Conservation (phyloP, 495 filamentous ascomycete genomes). For the Filosporella fistucella region DNA sequence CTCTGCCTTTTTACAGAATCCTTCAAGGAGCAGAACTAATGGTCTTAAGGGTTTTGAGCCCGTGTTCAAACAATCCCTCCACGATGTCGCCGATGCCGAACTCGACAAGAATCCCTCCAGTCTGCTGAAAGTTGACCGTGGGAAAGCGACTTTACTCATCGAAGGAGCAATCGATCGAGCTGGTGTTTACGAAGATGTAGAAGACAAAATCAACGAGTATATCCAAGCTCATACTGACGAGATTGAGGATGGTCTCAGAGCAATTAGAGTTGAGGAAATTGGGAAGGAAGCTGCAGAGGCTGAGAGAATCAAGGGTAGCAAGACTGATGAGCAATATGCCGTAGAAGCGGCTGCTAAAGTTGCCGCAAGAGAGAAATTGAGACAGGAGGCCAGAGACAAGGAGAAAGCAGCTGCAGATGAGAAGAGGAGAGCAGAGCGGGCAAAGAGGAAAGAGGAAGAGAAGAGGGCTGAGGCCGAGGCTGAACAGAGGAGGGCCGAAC, state of each 20-base stretch:
- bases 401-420: constrained; percentile 62
- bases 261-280: constrained; percentile 66
- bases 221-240: constrained; percentile 58
- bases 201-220: constrained; percentile 60
- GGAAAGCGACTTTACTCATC: constrained; percentile 77
- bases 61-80: constrained; percentile 59
- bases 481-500: constrained; percentile 50
- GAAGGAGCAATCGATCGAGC: constrained; percentile 82
- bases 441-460: constrained; percentile 52
- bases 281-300: constrained; percentile 66
- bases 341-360: constrained; percentile 62
- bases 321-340: constrained; percentile 80
- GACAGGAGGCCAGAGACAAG: constrained; percentile 59
- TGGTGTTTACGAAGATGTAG: constrained; percentile 72
- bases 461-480: constrained; percentile 37
- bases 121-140: constrained; percentile 70
- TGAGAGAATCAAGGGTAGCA: constrained; percentile 66
- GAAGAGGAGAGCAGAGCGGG: constrained; percentile 60
- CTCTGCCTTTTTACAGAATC: constrained; percentile 3
- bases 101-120: constrained; percentile 71
- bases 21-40: constrained; percentile 1
- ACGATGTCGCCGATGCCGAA: constrained; percentile 71
- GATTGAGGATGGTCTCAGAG: constrained; percentile 63
- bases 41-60: constrained; percentile 56
- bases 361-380: constrained; percentile 43